These are phyloP conservation scores for Phyllosticta citrichinensis DNA, from an alignment of 2,329 filamentous ascomycete genomes.

Conservation along the genomic window DNA sequence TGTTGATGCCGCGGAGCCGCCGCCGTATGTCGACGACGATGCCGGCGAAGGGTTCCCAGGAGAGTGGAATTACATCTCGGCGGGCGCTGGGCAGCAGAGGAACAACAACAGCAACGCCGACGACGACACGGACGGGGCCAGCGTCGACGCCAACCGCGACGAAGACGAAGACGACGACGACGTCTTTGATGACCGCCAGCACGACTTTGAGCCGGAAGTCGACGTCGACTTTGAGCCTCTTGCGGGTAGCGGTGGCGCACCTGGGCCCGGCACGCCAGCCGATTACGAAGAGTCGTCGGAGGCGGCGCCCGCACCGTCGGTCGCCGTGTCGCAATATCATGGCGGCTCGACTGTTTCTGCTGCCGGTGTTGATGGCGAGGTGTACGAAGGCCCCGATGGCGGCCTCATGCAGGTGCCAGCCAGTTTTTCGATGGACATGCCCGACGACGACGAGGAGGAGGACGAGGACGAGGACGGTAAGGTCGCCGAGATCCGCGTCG, in stretches of 20 bases:
- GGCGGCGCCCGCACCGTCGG: not conserved
- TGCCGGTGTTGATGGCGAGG: not conserved
- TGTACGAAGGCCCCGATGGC: conserved; percentile 2
- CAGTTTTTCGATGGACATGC: not conserved
- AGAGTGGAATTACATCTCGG: too few species aligned
- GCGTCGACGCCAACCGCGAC: not conserved
- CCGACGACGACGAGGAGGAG: not conserved
- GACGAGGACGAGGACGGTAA: conserved; percentile 9
- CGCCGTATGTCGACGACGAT: conserved; percentile 1
- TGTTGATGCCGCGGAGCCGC: not conserved
- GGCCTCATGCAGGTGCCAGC: not conserved
- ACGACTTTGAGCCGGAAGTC: not conserved
- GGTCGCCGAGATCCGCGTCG: conserved; percentile 13
- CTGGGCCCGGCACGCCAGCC: conserved; percentile 1
- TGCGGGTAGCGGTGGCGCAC: not conserved
- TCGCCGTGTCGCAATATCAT: too few species aligned
- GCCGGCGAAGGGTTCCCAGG: not conserved
- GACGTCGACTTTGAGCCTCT: not conserved
- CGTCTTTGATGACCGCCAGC: not conserved
- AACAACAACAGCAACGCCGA: not conserved
- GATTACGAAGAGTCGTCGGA: not conserved
- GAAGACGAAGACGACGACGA: not conserved
- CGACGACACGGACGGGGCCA: conserved; percentile 4
- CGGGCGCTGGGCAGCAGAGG: not conserved
- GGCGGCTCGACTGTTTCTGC: not conserved